Base-by-base conservation (phyloP, 2,329 filamentous ascomycete species). In the Ramichloridium luteum region DNA sequence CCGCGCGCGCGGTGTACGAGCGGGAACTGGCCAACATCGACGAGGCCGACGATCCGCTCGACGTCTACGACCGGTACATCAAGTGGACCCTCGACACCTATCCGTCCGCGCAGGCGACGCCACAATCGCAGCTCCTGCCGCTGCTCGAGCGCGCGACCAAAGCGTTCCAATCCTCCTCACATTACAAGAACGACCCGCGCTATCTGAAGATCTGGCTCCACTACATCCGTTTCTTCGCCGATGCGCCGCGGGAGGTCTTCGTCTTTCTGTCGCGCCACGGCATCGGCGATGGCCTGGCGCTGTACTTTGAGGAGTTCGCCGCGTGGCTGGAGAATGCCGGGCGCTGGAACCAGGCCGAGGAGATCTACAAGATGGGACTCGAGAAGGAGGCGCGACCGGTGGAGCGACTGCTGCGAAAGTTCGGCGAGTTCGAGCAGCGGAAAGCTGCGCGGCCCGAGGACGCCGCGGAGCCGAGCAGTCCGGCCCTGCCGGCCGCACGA, bases 251-350 rank as follows among this genome's bases (percentile, higher is more conserved):
- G 31, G 90, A 98, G 58, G 84, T 81, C 0, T 98, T 86, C 54
- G 75, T 90, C 28, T 98, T 92, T 52, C 68, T 98, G 20, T 79
- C 88, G 9, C 80, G 86, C 30, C 85, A 98, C 53, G 70, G 69
- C 40, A 83, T 98, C 38, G 90, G 88, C 38, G 85, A 94, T 50
- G 66, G 69, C 1, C 69, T 98, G 3, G 90, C 90, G 2, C 64
- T 96, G 3, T 98, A 85, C 57, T 98, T 98, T 58, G 90, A 98
- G 55, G 90, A 96, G 51, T 98, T 93, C 53, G 86, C 90, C 1
- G 80, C 75, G 1, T 96, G 86, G 83, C 65, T 98, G 5, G 90
- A 98, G 60, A 68, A 74, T 20, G 80, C 77, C 5, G 80, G 76
- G 10, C 69, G 88, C 41, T 94, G 84, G 80, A 70, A 67, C 13